Evolutionary conservation across 176 grass and related monocot species (phyloP), one percentile per base, ranked within the genome.

Genomic region (Paspalum notatum): DNA sequence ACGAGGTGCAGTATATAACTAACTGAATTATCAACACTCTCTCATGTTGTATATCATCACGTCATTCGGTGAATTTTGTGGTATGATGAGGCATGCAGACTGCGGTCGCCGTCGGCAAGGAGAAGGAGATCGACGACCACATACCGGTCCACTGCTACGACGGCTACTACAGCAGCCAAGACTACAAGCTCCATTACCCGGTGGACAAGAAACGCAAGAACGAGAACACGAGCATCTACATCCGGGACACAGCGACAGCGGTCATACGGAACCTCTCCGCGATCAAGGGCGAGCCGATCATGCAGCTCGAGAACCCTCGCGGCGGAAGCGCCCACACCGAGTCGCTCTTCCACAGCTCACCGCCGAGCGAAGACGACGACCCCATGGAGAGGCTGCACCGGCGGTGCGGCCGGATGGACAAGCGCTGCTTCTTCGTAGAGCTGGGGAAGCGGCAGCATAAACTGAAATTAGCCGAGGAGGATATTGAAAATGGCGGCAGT

Each of bases 1-100:
- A 92, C 80, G 94, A 93, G 93, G 90, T 89, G 72, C 37, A n/a
- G 4, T 60, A 60, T 9, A 32, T 53, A 7, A 32, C 32, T 32
- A 3, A 32, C n/a, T 32, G 32, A 32, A 32, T 32, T 32, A 32
- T 32, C n/a, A n/a, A n/a, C n/a, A n/a, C 32, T 32, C 32, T 32
- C 32, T 32, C 32, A 32, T n/a, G n/a, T 32, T 32, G 32, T 3
- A n/a, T 32, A 32, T 32, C 32, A 32, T 32, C 32, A 32, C 3
- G 32, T 76, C 12, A 62, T 16, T 17, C 45, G 14, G 3, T 58
- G 17, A 25, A 20, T 26, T 17, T 46, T 5, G 3, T 11, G 10
- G 64, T 10, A 6, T 7, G 2, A 13, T n/a, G n/a, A n/a, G n/a
- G n/a, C n/a, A n/a, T 25, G 50, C 32, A 85, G 66, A 87, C 73